Evolutionary conservation across 2,329 filamentous ascomycete genomes (phyloP).

Genomic region (Ophiostoma ips): DNA sequence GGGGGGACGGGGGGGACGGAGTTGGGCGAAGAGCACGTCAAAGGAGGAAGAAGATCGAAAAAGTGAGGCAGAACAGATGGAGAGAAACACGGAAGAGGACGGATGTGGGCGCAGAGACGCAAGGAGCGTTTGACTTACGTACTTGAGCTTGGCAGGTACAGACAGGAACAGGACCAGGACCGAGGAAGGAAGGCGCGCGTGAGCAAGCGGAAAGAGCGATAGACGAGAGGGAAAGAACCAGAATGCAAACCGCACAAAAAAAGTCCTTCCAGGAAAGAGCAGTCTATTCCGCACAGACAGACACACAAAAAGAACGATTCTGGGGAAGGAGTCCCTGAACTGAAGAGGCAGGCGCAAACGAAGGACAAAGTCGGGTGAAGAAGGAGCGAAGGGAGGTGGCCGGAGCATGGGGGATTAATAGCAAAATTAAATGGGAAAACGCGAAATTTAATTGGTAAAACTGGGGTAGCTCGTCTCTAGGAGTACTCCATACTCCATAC

Average conservation of each 20-base stretch:
- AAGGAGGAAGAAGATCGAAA: background rate
- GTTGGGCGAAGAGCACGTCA: no score
- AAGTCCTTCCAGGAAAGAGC: no score
- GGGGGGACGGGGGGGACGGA: no score
- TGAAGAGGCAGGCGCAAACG: background rate
- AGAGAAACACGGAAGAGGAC: background rate
- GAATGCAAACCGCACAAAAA: no score
- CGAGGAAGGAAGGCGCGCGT: no score
- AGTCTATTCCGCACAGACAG: no score
- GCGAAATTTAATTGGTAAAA: no score
- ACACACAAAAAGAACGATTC: background rate
- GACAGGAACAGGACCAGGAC: background rate
- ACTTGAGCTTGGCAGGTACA: background rate
- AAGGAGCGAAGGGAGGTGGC: background rate
- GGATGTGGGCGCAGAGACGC: background rate
- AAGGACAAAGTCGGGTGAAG: background rate
- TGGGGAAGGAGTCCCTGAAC: background rate
- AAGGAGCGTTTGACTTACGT: no score
- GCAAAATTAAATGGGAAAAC: no score
- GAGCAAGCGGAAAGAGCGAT: background rate
- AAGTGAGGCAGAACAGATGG: background rate
- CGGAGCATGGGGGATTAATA: background rate
- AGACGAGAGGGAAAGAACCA: background rate
- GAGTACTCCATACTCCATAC: no score
- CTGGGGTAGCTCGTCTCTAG: no score